These are phyloP conservation scores for Aquanectria penicillioides DNA, from an alignment of 2,329 filamentous ascomycete species.

Conservation along the genomic window DNA sequence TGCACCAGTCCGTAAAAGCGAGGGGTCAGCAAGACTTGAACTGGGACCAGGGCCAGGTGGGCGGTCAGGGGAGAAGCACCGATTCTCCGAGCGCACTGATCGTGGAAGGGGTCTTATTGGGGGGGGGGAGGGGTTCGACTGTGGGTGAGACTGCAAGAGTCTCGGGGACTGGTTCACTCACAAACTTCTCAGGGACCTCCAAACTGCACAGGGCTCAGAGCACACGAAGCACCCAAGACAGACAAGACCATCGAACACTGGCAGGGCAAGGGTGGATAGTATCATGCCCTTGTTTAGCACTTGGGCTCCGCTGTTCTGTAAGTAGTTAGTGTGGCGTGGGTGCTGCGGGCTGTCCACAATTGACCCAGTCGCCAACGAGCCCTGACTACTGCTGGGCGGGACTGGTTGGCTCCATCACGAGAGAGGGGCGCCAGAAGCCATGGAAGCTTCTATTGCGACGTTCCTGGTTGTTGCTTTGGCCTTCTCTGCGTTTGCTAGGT, in stretches of 20 bases:
- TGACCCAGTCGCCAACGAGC: slow-evolving; percentile 1
- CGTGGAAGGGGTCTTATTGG: no score
- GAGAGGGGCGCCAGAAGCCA: slow-evolving; percentile 22
- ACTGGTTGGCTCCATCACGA: background rate
- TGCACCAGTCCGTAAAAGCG: slow-evolving; percentile 27
- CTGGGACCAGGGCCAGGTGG: slow-evolving; percentile 19
- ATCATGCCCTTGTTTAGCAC: slow-evolving; percentile 4
- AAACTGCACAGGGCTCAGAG: background rate
- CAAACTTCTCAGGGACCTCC: no score
- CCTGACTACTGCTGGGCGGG: background rate
- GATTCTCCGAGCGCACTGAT: slow-evolving; percentile 23
- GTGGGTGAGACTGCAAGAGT: slow-evolving; percentile 13
- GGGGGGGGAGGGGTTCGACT: slow-evolving; percentile 5
- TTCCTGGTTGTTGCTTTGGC: no score
- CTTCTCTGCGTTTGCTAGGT: background rate
- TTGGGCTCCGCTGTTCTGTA: background rate
- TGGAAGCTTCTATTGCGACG: slow-evolving; percentile 25
- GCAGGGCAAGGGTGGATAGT: slow-evolving; percentile 12
- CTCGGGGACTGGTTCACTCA: no score
- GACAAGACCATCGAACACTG: background rate
- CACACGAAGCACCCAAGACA: background rate
- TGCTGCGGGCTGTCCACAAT: background rate
- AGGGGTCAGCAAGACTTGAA: slow-evolving; percentile 24
- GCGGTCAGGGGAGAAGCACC: slow-evolving; percentile 25
- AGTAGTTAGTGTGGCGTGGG: background rate